A percentile compares a stretch with the other conserved stretches of the same genome.
Conservation (phyloP, 108 stramenopile species). For the Epithemia pelagica region DNA sequence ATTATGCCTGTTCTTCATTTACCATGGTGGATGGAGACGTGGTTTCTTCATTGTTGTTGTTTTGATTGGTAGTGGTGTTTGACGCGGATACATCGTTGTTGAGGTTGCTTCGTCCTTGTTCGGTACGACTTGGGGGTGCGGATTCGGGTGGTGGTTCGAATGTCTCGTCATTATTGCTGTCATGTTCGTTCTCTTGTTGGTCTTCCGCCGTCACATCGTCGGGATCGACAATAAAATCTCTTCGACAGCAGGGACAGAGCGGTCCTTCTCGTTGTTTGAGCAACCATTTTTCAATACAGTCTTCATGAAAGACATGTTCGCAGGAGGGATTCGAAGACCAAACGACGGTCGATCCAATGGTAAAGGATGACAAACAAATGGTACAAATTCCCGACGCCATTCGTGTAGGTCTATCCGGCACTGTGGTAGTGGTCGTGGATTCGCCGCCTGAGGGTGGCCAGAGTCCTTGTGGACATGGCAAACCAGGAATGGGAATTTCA, state of each 20-base stretch:
- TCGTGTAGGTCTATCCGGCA: conserved; percentile 16
- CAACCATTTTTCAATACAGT: conserved; percentile 78
- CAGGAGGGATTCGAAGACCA: conserved; percentile 67
- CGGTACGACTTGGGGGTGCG: no score
- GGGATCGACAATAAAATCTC: conserved; percentile 67
- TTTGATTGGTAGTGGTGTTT: no score
- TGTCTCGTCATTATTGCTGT: neutral
- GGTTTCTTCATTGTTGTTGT: no score
- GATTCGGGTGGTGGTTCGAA: no score
- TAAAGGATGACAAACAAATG: conserved; percentile 64
- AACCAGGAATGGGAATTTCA: conserved; percentile 4
- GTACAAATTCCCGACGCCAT: conserved; percentile 49
- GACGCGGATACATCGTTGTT: no score
- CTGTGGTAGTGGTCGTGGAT: neutral
- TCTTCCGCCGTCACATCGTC: conserved; percentile 26
- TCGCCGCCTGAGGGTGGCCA: neutral
- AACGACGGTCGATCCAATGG: conserved; percentile 46
- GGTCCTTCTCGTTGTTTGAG: conserved; percentile 47
- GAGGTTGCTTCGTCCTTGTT: no score
- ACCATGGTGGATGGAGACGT: no score
- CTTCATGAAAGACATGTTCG: conserved; percentile 64
- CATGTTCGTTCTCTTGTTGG: neutral
- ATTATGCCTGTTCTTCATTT: no score
- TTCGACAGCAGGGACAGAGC: conserved; percentile 77
- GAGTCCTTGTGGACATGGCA: neutral